Evolutionary conservation across 1,284 basidiomycete species (phyloP).

Genomic region (Cryptococcus sp.): DNA sequence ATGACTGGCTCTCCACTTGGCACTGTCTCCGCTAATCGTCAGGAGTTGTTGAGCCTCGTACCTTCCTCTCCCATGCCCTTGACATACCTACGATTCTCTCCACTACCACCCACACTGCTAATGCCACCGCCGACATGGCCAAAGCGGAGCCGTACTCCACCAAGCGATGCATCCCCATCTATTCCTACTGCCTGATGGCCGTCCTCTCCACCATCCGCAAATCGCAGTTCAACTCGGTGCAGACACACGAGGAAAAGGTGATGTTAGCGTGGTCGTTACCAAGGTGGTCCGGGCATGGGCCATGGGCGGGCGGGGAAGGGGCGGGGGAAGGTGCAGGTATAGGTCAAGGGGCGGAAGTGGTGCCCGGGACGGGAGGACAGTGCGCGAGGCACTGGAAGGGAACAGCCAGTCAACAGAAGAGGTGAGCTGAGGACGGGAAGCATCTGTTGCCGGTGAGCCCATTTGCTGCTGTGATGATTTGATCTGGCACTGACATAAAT

Average conservation of each 20-base stretch:
- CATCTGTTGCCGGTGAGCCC: slow-evolving; percentile 14
- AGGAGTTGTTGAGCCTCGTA: slow-evolving; percentile 5
- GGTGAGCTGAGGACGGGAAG: slow-evolving; percentile 8
- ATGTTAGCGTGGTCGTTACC: slow-evolving; percentile 24
- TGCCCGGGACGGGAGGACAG: neutral
- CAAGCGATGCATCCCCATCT: slow-evolving; percentile 12
- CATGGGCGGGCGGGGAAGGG: slow-evolving; percentile 10
- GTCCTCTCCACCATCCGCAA: slow-evolving; percentile 8
- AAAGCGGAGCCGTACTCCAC: neutral
- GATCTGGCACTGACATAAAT: neutral
- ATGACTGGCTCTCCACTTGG: slow-evolving; percentile 14
- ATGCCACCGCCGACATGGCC: neutral
- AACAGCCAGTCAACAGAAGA: slow-evolving; percentile 7
- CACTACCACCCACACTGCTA: neutral
- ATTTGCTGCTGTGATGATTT: neutral
- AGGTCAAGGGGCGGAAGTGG: neutral
- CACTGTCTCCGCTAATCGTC: slow-evolving; percentile 12
- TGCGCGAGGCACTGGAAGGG: slow-evolving; percentile 16
- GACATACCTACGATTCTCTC: neutral
- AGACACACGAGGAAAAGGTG: slow-evolving; percentile 12
- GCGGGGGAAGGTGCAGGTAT: neutral
- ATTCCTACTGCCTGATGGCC: slow-evolving; percentile 18
- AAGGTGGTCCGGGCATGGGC: slow-evolving; percentile 20
- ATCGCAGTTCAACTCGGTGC: neutral
- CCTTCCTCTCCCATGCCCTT: slow-evolving; percentile 2